A percentile compares a stretch with the other conserved stretches of the same genome.
Conservation (phyloP, 139 green algal species). For the Chlamydomonas sp. region DNA sequence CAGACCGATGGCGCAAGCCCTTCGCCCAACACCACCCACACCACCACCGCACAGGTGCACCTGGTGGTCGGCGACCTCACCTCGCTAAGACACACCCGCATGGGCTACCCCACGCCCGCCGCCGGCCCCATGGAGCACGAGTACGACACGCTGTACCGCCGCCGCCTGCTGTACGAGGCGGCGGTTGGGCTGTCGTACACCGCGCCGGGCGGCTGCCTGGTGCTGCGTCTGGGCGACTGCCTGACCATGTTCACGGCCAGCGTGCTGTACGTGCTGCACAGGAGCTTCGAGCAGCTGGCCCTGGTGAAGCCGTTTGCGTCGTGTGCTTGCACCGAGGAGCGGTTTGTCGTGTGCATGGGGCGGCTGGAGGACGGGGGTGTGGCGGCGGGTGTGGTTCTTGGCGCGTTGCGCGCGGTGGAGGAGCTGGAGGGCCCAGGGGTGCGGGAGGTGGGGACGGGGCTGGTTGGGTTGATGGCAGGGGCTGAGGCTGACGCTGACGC, state of each 20-base stretch:
- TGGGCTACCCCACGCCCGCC: not conserved
- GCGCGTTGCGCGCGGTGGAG: not conserved
- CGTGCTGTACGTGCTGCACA: constrained; percentile 61
- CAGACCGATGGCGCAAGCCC: too few relatives aligned
- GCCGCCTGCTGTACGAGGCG: constrained; percentile 51
- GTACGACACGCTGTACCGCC: constrained; percentile 33
- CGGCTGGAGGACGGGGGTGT: constrained; percentile 10
- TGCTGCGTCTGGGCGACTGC: constrained; percentile 53
- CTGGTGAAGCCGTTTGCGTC: constrained; percentile 53
- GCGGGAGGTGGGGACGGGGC: too few relatives aligned
- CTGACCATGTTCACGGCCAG: constrained; percentile 57
- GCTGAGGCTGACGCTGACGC: too few relatives aligned
- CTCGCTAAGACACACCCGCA: not conserved
- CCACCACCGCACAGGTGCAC: not conserved
- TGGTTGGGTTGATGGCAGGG: too few relatives aligned
- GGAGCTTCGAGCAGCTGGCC: constrained; percentile 46
- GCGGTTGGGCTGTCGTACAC: constrained; percentile 23
- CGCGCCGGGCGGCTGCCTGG: constrained; percentile 44
- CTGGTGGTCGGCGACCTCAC: constrained; percentile 26
- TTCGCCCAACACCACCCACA: too few relatives aligned
- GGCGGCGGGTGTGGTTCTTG: not conserved
- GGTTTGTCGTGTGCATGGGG: constrained; percentile 45
- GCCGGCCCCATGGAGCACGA: constrained; percentile 6
- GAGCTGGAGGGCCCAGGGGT: not conserved
- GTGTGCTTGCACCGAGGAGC: constrained; percentile 36